phyloP scores from a whole-genome alignment of 2,329 filamentous ascomycete species.

The Ilyonectria mors-panacis region DNA sequence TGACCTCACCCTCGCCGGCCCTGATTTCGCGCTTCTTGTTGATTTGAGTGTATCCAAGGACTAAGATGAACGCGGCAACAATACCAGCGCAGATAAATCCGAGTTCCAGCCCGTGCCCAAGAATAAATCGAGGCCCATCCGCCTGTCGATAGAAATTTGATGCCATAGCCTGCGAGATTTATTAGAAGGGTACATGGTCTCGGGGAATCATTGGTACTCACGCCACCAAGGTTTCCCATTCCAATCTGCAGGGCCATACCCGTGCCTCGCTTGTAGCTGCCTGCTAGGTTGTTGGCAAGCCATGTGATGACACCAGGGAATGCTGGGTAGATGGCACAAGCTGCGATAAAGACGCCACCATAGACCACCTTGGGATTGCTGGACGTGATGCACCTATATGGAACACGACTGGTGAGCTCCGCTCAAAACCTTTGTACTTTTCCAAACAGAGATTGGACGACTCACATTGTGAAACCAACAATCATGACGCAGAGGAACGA shows the following conservation, averaged over 20 bases:
- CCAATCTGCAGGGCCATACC: conserved; percentile 76
- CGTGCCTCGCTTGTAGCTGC: conserved; percentile 73
- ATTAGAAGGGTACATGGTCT: conserved; percentile 4
- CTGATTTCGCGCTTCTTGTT: conserved; percentile 71
- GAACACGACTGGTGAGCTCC: neutral
- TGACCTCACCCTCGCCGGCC: conserved; percentile 60
- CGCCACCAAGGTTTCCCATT: conserved; percentile 22
- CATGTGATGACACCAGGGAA: conserved; percentile 86
- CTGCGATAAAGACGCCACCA: conserved; percentile 82
- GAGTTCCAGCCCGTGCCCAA: conserved; percentile 18
- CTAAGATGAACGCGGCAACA: conserved; percentile 59
- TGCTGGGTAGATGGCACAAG: conserved; percentile 84
- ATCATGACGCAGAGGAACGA: conserved; percentile 67
- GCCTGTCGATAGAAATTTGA: conserved; percentile 26
- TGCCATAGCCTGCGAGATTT: conserved; percentile 17
- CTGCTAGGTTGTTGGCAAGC: conserved; percentile 83
- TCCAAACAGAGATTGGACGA: neutral
- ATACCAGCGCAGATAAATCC: conserved; percentile 54
- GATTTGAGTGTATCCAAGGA: conserved; percentile 68
- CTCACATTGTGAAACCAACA: conserved; percentile 70
- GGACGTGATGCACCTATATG: conserved; percentile 70
- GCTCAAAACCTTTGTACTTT: neutral
- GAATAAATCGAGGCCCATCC: conserved; percentile 20
- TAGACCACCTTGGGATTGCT: conserved; percentile 75
- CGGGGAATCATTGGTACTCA: neutral